Evolutionary conservation across 2,329 filamentous ascomycete genomes (phyloP).

Genomic region (Atkinsonella hypoxylon): DNA sequence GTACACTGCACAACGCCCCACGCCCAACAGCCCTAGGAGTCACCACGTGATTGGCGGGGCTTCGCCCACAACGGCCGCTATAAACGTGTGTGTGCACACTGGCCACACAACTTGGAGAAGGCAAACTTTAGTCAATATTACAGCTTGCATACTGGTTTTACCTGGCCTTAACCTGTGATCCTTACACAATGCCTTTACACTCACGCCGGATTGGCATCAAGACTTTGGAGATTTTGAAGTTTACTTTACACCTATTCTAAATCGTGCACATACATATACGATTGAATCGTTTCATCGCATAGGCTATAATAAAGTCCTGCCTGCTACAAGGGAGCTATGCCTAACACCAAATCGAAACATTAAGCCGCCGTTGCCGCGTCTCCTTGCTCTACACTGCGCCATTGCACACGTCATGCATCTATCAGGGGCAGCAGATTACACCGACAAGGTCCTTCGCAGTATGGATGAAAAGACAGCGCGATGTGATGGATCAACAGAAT

Average conservation of each 20-base stretch:
- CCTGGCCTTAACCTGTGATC: no score
- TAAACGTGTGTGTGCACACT: no score
- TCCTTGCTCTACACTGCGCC: slow-evolving; percentile 22
- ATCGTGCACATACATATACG: slow-evolving; percentile 18
- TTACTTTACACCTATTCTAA: slow-evolving; percentile 10
- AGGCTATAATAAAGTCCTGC: slow-evolving; percentile 9
- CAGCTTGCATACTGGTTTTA: no score
- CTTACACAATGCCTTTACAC: slow-evolving; percentile 24
- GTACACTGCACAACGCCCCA: no score
- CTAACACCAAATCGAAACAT: slow-evolving; percentile 14
- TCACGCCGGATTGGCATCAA: slow-evolving; percentile 10
- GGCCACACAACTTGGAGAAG: no score
- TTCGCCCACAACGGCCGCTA: no score
- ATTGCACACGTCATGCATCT: slow-evolving; percentile 22
- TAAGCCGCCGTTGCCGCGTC: slow-evolving; percentile 19
- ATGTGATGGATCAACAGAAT: slow-evolving; percentile 4
- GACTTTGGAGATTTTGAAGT: slow-evolving; percentile 13
- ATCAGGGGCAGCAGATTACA: slow-evolving; percentile 19
- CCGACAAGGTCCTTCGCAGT: slow-evolving; percentile 16
- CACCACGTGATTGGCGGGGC: no score
- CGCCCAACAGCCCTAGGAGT: no score
- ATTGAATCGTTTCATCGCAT: slow-evolving; percentile 10
- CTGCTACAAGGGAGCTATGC: slow-evolving; percentile 18
- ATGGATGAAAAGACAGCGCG: not conserved
- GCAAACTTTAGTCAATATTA: no score